phyloP scores from a whole-genome alignment of 2,329 filamentous ascomycete species.

The Nothophoma quercina region DNA sequence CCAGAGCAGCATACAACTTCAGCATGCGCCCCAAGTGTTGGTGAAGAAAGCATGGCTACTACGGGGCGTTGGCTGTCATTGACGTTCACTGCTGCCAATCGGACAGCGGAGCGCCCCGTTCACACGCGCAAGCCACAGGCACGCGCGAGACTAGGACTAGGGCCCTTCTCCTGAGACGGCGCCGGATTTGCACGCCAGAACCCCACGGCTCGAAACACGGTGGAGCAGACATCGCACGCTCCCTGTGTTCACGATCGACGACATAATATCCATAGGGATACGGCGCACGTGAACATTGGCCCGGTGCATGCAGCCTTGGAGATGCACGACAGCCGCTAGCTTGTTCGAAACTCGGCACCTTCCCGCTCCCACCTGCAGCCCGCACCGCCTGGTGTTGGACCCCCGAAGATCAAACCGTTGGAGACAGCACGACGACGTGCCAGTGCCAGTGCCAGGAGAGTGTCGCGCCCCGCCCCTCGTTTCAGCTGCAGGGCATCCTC shows the following conservation, averaged over 20 bases:
- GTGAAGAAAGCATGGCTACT: not conserved
- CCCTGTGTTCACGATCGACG: conserved; percentile 9
- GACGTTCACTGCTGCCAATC: conserved; percentile 10
- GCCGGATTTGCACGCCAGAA: not conserved
- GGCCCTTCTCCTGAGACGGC: conserved; percentile 16
- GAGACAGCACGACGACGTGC: not conserved
- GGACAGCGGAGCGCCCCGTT: conserved; percentile 6
- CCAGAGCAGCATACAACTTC: not conserved
- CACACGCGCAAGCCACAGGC: conserved; percentile 6
- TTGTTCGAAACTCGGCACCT: conserved; percentile 25
- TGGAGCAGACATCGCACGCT: conserved; percentile 16
- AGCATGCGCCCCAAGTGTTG: not conserved
- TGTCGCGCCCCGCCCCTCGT: conserved; percentile 7
- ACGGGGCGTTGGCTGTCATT: not conserved
- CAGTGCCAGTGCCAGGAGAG: conserved; percentile 5
- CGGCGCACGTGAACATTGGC: not conserved
- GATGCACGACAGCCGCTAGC: conserved; percentile 18
- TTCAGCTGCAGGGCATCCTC: conserved; percentile 1
- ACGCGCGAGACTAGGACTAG: not conserved
- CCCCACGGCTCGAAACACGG: conserved; percentile 14
- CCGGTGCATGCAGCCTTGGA: conserved; percentile 1
- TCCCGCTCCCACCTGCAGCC: conserved; percentile 25
- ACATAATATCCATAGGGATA: not conserved
- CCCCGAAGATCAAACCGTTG: conserved; percentile 1
- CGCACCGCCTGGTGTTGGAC: conserved; percentile 23